Conservation (phyloP, 2,329 filamentous ascomycete species). For the Microascus cirrosus region DNA sequence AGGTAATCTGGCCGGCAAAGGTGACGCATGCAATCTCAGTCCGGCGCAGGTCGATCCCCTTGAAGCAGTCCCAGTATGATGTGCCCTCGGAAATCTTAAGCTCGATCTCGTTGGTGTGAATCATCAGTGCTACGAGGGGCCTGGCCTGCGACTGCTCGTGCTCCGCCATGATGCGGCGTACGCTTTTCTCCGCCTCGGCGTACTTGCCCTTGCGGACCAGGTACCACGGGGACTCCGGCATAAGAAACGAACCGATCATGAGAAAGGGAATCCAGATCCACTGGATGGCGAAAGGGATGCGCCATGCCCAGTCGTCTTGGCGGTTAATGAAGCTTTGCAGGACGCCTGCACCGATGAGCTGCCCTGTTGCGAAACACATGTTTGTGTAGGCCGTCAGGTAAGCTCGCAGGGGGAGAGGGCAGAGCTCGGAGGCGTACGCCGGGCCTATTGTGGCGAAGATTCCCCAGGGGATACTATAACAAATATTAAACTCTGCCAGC, state of each 20-base stretch:
- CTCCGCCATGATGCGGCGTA: constrained; percentile 50
- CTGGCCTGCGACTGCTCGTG: constrained; percentile 39
- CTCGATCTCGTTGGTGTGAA: constrained; percentile 75
- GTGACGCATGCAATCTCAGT: constrained; percentile 60
- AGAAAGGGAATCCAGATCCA: constrained; percentile 19
- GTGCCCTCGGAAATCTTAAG: constrained; percentile 62
- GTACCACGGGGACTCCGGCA: constrained; percentile 29
- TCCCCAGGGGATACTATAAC: constrained; percentile 25
- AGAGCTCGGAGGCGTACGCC: constrained; percentile 33
- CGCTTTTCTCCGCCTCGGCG: constrained; percentile 55
- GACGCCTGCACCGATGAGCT: constrained; percentile 29
- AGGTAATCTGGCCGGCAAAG: constrained; percentile 53
- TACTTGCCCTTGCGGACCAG: constrained; percentile 54
- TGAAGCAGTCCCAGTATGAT: constrained; percentile 75
- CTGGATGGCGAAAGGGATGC: constrained; percentile 22
- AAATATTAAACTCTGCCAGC: neutral
- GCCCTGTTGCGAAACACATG: constrained; percentile 34
- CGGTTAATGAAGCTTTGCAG: constrained; percentile 20
- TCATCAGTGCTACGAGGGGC: constrained; percentile 59
- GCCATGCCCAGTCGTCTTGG: constrained; percentile 20
- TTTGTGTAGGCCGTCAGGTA: constrained; percentile 36
- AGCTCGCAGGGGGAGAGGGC: constrained; percentile 23
- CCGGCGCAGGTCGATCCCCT: constrained; percentile 62
- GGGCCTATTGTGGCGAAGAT: constrained; percentile 31
- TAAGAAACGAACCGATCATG: constrained; percentile 12